phyloP scores from a whole-genome alignment of 1,284 basidiomycete species.

The Microbotryomycetes sp. region DNA sequence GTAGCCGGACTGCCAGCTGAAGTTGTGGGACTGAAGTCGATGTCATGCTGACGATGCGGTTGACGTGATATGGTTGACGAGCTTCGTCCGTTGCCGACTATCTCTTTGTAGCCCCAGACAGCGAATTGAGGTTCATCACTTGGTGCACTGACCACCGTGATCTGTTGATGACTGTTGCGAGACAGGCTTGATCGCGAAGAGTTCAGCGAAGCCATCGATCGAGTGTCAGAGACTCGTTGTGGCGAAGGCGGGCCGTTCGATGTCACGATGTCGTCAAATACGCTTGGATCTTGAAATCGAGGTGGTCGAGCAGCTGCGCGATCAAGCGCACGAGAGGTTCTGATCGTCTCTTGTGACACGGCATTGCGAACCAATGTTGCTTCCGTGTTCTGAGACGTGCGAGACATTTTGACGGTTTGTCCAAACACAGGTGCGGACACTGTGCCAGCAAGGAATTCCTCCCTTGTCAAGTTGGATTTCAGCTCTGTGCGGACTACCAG shows the following conservation, averaged over 20 bases:
- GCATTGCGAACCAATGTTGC: slow-evolving; percentile 25
- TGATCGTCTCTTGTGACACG: slow-evolving; percentile 33
- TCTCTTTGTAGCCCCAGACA: not conserved
- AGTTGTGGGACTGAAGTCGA: not conserved
- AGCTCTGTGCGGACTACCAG: not conserved
- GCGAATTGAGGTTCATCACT: not conserved
- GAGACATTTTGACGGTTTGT: not conserved
- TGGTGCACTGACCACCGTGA: not conserved
- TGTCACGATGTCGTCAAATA: slow-evolving; percentile 14
- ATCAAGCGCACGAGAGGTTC: slow-evolving; percentile 27
- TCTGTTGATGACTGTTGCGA: slow-evolving; percentile 13
- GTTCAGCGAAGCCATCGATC: not conserved
- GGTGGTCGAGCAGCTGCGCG: not conserved
- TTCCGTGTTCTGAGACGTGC: not conserved
- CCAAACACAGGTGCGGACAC: not conserved
- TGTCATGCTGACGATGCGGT: not conserved
- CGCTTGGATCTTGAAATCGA: slow-evolving; percentile 15
- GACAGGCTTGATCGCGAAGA: not conserved
- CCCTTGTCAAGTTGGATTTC: not conserved
- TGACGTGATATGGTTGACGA: not conserved
- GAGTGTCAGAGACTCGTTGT: slow-evolving; percentile 6
- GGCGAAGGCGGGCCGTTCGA: not conserved
- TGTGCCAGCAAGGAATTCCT: not conserved
- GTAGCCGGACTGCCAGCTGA: not conserved
- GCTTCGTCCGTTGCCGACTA: not conserved